Evolutionary conservation across 176 grass and related monocot species (phyloP), one percentile per base, ranked within the genome.

Genomic region (Carex scoparia): DNA sequence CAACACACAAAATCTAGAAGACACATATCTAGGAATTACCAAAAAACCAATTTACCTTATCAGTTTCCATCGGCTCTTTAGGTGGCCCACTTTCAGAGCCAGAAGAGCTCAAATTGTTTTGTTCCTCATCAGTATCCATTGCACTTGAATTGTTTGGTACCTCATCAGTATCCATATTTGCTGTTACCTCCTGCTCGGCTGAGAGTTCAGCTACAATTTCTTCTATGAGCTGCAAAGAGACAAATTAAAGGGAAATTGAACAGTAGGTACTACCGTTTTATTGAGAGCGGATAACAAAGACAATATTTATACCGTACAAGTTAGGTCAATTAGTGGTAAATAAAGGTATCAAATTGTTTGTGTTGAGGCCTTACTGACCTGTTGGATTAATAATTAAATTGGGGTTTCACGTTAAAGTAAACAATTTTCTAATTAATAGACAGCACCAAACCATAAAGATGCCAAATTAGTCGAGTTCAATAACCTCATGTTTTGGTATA

Each of bases 91-190:
- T 90, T 84, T 83, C 84, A 86, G 84, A 69, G 48, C 84, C 70
- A 23, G 65, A 83, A 81, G 66, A 40, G 4, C 69, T 81, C 3
- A 75, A 79, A 6, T 88, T 83, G 84, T 54, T 91, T 85, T 72
- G 28, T 6, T 48, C 51, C 69, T 94, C 86, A 82, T 98, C 90
- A 67, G 85, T 94, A 3, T 98, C 90, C 88, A 85, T 32, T 63
- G 81, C 79, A 88, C 44, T 81, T 49, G 89, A 71, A 6, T 88
- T 83, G 84, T 54, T 91, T 85, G 79, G 28, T 4, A 56, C 51
- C 69, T 94, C 86, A 82, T 98, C 90, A 67, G 85, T 91, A 4
- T 98, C 93, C 96, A 94, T 98, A 54, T 94, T 92, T 32, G 69
- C 46, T 55, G 60, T 49, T 81, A 4, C 78, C 19, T 94, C 91